Conservation (phyloP, 2,329 filamentous ascomycete species). For the Whalleya microplaca region DNA sequence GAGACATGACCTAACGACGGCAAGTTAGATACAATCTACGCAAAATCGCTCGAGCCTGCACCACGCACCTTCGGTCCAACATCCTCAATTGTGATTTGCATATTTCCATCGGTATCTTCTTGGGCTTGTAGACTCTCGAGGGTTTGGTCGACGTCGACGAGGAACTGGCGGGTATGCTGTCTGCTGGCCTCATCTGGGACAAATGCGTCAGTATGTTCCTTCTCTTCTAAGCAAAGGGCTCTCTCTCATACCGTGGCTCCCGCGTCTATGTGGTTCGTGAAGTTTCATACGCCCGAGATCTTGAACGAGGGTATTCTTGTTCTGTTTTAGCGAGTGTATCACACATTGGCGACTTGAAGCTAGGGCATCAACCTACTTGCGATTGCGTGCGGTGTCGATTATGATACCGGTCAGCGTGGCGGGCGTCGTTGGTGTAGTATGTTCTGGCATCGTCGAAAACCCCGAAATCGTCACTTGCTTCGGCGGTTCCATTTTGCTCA, state of each 20-base stretch:
- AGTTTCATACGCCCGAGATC: constrained; percentile 57
- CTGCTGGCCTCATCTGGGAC: constrained; percentile 71
- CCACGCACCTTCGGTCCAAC: constrained; percentile 75
- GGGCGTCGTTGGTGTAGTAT: constrained; percentile 61
- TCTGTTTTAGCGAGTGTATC: constrained; percentile 33
- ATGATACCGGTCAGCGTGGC: constrained; percentile 53
- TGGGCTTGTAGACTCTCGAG: constrained; percentile 77
- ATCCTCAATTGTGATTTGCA: constrained; percentile 98
- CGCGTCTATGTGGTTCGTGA: constrained; percentile 59
- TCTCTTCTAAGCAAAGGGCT: neutral
- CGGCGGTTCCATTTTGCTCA: constrained; percentile 26
- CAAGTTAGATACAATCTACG: neutral
- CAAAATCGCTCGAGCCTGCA: constrained; percentile 37
- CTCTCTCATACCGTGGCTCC: constrained; percentile 57
- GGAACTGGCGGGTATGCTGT: constrained; percentile 72
- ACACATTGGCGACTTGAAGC: neutral
- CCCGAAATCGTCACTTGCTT: constrained; percentile 50
- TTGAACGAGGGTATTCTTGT: constrained; percentile 56
- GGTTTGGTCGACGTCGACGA: constrained; percentile 85
- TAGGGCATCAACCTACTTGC: constrained; percentile 44
- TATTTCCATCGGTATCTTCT: constrained; percentile 92
- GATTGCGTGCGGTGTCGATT: constrained; percentile 60
- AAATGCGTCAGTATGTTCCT: constrained; percentile 1
- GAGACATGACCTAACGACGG: constrained; percentile 66
- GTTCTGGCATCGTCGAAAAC: constrained; percentile 62